phyloP scores from a whole-genome alignment of 2,329 filamentous ascomycete genomes.

The Diatrype stigma region DNA sequence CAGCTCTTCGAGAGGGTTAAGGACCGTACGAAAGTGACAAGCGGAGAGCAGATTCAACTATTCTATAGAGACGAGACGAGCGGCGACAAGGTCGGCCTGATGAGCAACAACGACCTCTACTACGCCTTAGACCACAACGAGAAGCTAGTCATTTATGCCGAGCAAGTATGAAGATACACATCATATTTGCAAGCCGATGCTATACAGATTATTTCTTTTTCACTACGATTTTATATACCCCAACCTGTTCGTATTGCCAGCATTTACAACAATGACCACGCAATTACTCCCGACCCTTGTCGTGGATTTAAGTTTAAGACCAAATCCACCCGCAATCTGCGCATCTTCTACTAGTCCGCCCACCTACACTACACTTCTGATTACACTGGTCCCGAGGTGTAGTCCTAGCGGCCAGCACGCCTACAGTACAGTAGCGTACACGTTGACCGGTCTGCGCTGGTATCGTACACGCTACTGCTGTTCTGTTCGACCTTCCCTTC shows the following conservation, averaged over 20 bases:
- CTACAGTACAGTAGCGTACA: neutral
- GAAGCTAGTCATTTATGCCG: slow-evolving; percentile 76
- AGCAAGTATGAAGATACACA: slow-evolving; percentile 37
- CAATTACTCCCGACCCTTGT: slow-evolving; percentile 6
- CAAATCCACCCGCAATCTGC: neutral
- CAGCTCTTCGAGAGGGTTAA: slow-evolving; percentile 80
- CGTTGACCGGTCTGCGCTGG: neutral
- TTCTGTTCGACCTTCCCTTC: neutral
- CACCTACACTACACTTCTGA: neutral
- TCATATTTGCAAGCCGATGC: slow-evolving; percentile 8
- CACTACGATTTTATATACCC: slow-evolving; percentile 23
- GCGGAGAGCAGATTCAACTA: slow-evolving; percentile 67
- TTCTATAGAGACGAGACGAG: slow-evolving; percentile 83
- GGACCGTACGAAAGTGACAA: slow-evolving; percentile 72
- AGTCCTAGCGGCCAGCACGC: neutral
- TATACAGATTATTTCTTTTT: slow-evolving; percentile 13
- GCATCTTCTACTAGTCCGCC: neutral
- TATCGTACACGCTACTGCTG: too few relatives aligned
- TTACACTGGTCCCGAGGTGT: neutral
- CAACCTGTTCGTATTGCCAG: slow-evolving; percentile 13
- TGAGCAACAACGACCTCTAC: slow-evolving; percentile 77
- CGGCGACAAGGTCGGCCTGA: slow-evolving; percentile 67
- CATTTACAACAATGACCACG: slow-evolving; percentile 18
- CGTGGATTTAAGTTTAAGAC: neutral
- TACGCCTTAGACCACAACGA: slow-evolving; percentile 78